Conservation (phyloP, 495 filamentous ascomycete genomes). For the Melanomma pulvis-pyrius region DNA sequence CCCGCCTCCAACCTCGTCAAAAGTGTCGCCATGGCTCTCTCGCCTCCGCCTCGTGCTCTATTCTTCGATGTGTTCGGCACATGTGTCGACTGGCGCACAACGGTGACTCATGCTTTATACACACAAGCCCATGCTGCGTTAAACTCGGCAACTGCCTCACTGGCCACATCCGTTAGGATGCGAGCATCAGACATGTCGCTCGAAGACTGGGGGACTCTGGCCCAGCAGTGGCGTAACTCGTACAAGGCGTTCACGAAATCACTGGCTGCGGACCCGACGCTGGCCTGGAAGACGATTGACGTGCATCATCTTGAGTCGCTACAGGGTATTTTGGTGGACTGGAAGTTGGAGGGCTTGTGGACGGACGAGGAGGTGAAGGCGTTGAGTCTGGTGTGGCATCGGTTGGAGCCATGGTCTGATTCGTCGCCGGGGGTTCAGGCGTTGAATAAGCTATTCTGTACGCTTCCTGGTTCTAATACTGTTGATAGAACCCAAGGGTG, state of each 20-base stretch:
- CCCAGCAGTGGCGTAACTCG: conserved; percentile 67
- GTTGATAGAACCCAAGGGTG: no score
- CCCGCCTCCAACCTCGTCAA: not conserved
- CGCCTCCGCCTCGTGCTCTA: conserved; percentile 49
- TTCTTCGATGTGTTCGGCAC: conserved; percentile 78
- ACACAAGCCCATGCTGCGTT: conserved; percentile 47
- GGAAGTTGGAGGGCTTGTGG: conserved; percentile 62
- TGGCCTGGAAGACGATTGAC: conserved; percentile 54
- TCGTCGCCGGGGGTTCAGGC: conserved; percentile 57
- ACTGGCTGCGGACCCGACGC: conserved; percentile 49
- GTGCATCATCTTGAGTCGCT: conserved; percentile 69
- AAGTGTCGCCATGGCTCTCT: conserved; percentile 11
- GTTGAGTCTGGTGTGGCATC: conserved; percentile 69
- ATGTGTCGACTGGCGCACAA: conserved; percentile 70
- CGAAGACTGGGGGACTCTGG: conserved; percentile 63
- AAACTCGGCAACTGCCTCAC: conserved; percentile 46
- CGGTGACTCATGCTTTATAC: conserved; percentile 58
- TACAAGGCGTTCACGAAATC: conserved; percentile 64
- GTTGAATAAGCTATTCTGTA: conserved; percentile 54
- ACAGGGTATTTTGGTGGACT: conserved; percentile 56
- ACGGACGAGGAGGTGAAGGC: conserved; percentile 57
- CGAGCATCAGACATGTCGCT: conserved; percentile 55
- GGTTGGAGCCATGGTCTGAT: conserved; percentile 70
- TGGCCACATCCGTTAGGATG: conserved; percentile 52
- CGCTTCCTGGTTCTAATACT: no score